phyloP scores from a whole-genome alignment of 2,329 filamentous ascomycete species.

The Monilinia aucupariae region DNA sequence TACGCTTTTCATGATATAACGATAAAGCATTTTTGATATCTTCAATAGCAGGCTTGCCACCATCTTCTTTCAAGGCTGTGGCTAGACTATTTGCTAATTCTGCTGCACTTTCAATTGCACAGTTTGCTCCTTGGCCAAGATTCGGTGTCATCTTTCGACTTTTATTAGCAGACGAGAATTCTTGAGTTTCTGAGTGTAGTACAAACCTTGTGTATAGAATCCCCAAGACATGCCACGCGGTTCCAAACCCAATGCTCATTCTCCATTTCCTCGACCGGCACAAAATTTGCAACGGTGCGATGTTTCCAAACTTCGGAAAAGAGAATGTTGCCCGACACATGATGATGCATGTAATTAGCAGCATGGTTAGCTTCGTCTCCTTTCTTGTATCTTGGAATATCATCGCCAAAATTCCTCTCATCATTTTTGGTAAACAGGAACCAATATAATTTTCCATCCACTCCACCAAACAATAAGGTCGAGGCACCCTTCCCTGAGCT shows the following conservation, averaged over 20 bases:
- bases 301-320: conserved; percentile 7
- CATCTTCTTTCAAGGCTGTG: conserved; percentile 5
- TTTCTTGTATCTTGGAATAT: conserved; percentile 6
- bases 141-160: conserved; percentile 9
- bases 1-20: conserved; percentile 23
- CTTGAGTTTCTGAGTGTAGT: conserved; percentile 16
- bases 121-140: conserved; percentile 39
- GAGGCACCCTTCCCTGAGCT: conserved; percentile 5
- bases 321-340: conserved; percentile 6
- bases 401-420: not conserved
- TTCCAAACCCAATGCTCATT: conserved; percentile 23
- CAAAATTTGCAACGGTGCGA: not conserved
- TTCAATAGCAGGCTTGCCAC: not conserved
- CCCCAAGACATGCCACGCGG: conserved; percentile 25
- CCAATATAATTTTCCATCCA: conserved; percentile 8
- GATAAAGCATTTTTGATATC: conserved; percentile 5
- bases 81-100: conserved; percentile 34
- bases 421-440: conserved; percentile 15
- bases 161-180: not conserved
- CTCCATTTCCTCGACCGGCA: conserved; percentile 13
- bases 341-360: not conserved
- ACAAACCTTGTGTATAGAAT: conserved; percentile 23
- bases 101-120: conserved; percentile 39
- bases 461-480: conserved; percentile 4
- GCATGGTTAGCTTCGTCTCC: not conserved